Percentiles rank a stretch among this genome's conserved stretches.
These are phyloP conservation scores for Blastobotrys petasosporus DNA, from an alignment of 1,139 yeast genomes.

Conservation along the genomic window DNA sequence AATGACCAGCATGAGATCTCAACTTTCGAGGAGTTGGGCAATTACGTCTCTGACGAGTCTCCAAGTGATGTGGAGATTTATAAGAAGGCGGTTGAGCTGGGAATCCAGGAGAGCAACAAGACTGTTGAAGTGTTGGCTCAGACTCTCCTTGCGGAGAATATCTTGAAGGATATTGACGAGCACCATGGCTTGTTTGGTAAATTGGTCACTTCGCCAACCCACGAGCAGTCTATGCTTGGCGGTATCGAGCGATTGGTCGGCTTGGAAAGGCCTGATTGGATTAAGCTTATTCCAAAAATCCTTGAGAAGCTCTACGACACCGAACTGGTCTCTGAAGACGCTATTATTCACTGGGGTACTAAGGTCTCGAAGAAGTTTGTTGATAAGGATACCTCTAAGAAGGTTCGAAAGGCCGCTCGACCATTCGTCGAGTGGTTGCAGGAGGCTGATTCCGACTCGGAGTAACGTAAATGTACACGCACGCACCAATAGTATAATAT, in stretches of 20 bases:
- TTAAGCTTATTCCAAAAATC: conserved; percentile 71
- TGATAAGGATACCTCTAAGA: conserved; percentile 84
- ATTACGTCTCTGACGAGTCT: conserved; percentile 71
- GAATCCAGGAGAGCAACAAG: conserved; percentile 64
- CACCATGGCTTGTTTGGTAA: conserved; percentile 82
- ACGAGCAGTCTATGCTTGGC: conserved; percentile 86
- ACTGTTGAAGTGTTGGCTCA: conserved; percentile 91
- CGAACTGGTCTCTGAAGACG: conserved; percentile 81
- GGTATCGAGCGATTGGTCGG: conserved; percentile 95
- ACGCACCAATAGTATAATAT: not conserved
- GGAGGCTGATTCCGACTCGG: conserved; percentile 81
- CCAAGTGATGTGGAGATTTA: conserved; percentile 87
- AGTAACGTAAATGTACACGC: conserved; percentile 36
- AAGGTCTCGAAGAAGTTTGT: conserved; percentile 91
- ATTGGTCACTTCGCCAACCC: conserved; percentile 51
- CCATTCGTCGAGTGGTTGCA: conserved; percentile 93
- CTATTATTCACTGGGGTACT: conserved; percentile 76
- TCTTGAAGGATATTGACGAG: conserved; percentile 62
- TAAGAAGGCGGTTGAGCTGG: conserved; percentile 80
- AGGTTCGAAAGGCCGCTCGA: conserved; percentile 93
- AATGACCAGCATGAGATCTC: conserved; percentile 37
- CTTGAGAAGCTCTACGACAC: conserved; percentile 74
- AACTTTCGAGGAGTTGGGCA: conserved; percentile 71
- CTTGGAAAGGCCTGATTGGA: conserved; percentile 67
- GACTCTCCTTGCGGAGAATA: conserved; percentile 74